Evolutionary conservation across 2,329 filamentous ascomycete genomes (phyloP).

Genomic region (Calonectria pteridis): DNA sequence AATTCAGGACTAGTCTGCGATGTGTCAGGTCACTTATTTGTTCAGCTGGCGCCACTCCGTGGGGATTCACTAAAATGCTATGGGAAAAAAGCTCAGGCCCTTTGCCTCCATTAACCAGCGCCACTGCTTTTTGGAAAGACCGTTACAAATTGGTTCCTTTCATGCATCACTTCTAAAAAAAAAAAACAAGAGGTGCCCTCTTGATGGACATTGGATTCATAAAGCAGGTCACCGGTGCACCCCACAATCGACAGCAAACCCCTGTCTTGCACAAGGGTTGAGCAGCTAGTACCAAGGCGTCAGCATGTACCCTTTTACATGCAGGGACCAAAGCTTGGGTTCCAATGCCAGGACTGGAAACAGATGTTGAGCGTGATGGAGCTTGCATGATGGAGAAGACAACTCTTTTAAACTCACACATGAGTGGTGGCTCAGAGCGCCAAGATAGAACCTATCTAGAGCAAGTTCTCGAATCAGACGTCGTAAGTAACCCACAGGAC

Average conservation of each 20-base stretch:
- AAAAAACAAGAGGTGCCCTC: background rate
- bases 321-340: background rate
- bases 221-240: background rate
- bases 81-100: background rate
- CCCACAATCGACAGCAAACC: background rate
- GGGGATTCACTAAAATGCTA: background rate
- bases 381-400: background rate
- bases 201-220: background rate
- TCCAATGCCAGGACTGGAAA: background rate
- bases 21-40: background rate
- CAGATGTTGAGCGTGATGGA: background rate
- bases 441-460: constrained; percentile 2
- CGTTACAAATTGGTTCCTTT: too few relatives aligned
- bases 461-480: background rate
- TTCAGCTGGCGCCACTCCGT: background rate
- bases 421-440: background rate
- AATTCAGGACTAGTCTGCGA: background rate
- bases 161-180: background rate
- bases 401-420: background rate
- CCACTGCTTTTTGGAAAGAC: background rate
- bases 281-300: background rate
- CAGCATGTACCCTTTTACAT: background rate
- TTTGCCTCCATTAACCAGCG: background rate
- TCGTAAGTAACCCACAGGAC: constrained; percentile 18
- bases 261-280: background rate